These are phyloP conservation scores for Leccinum subrobustum DNA, from an alignment of 1,284 basidiomycete genomes.

Conservation along the genomic window DNA sequence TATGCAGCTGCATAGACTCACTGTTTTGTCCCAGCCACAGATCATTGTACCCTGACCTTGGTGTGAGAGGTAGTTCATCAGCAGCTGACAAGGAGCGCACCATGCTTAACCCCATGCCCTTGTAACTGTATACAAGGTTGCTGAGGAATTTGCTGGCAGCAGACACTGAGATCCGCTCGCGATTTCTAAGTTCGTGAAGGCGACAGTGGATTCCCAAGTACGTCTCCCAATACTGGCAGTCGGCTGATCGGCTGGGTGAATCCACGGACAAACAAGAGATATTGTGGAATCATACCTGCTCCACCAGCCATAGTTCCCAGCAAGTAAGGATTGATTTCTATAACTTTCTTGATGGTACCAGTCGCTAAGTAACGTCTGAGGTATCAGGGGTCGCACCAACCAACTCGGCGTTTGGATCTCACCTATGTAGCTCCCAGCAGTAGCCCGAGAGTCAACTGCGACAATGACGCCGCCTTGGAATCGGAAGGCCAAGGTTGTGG, in stretches of 20 bases:
- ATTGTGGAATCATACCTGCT: conserved; percentile 62
- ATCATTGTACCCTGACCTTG: conserved; percentile 92
- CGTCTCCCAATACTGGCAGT: conserved; percentile 97
- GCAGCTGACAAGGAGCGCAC: conserved; percentile 42
- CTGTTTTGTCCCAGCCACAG: conserved; percentile 99
- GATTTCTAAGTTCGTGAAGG: conserved; percentile 94
- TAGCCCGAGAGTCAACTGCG: conserved; percentile 96
- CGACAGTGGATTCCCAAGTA: conserved; percentile 98
- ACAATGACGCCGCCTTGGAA: conserved; percentile 98
- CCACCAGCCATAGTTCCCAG: conserved; percentile 99
- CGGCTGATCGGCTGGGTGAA: conserved; percentile 49
- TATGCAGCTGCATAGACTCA: conserved; percentile 37
- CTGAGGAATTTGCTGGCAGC: conserved; percentile 97
- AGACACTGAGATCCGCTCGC: conserved; percentile 97
- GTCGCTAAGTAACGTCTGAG: conserved; percentile 55
- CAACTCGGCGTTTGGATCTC: conserved; percentile 27
- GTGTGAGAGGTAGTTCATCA: conserved; percentile 2
- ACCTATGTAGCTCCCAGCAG: conserved; percentile 97
- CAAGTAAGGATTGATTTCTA: conserved; percentile 99
- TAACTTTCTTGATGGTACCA: conserved; percentile 98
- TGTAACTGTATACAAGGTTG: conserved; percentile 98
- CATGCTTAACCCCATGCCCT: conserved; percentile 99
- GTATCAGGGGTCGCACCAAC: conserved; percentile 4
- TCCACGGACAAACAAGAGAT: conserved; percentile 8
- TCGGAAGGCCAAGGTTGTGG: conserved; percentile 97